Base-by-base conservation (phyloP, 257 asterid genomes). In the Cruciata laevipes region DNA sequence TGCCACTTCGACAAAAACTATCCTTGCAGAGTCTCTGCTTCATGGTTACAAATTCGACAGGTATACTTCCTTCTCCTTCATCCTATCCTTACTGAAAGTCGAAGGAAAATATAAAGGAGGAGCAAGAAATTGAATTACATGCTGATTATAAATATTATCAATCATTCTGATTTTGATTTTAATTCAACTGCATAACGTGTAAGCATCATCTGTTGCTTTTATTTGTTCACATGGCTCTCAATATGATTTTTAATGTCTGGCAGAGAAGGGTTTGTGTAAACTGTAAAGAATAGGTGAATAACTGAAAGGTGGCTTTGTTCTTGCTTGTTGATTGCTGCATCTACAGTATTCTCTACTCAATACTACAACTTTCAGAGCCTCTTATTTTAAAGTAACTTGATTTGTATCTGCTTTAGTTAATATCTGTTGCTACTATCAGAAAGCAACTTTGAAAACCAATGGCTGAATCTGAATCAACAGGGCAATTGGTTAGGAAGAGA, bases 11-110 rank as follows among this genome's bases (percentile, higher is more conserved):
- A 82, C 86, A 12, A 82, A 82, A 69, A 82, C 86, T 47, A 82
- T 82, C 42, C 81, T 82, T 58, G 86, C 86, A 32, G 86, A 82
- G 70, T 76, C 86, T 52, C 58, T 82, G 40, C 77, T 82, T 47
- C 87, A 79, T 73, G 87, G 84, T 9, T 77, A 77, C 75, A 82
- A 79, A 38, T 82, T 82, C 69, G 84, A 79, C 79, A 82, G 87
- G 83, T 79, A 76, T 30, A 5, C 23, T 12, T n/a, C 33, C 65
- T 49, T n/a, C 51, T 55, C 24, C 56, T n/a, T 58, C 17, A 12
- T 30, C 0, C 40, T 14, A 14, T 40, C 42, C 7, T 27, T 14
- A 11, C 11, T 30, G 11, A 30, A 58, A 25, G 42, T 16, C 7
- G 25, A 53, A n/a, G 11, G 20, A 53, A n/a, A 27, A 53, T 2